Conservation (phyloP, 371 early-diverging fungal species). For the Circinella minor region DNA sequence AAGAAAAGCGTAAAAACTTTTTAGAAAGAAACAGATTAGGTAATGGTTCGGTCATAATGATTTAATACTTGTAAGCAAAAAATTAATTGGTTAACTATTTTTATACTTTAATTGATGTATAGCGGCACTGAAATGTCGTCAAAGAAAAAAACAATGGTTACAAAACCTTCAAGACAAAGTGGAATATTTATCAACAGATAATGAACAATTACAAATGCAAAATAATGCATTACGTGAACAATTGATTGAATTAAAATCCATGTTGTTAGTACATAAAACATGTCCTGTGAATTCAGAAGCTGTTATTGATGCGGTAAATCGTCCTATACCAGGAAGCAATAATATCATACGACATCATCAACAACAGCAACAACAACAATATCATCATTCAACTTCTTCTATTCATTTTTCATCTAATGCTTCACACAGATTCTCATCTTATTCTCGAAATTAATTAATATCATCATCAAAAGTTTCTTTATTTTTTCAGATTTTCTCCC, state of each 20-base stretch:
- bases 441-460: background rate
- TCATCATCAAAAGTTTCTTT: background rate
- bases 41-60: slow-evolving; percentile 13
- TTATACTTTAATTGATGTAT: slow-evolving; percentile 7
- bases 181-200: slow-evolving; percentile 55
- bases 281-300: slow-evolving; percentile 55
- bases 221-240: slow-evolving; percentile 55
- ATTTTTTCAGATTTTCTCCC: background rate
- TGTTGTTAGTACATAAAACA: slow-evolving; percentile 65
- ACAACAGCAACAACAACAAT: background rate
- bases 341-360: background rate
- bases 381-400: background rate
- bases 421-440: background rate
- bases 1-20: slow-evolving; percentile 78
- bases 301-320: slow-evolving; percentile 17
- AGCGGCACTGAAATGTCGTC: slow-evolving; percentile 74
- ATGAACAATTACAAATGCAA: slow-evolving; percentile 54
- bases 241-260: slow-evolving; percentile 56
- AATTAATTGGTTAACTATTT: background rate
- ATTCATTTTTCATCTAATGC: background rate
- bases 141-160: slow-evolving; percentile 72
- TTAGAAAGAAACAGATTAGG: slow-evolving; percentile 85
- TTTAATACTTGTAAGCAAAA: no score
- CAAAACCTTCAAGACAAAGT: slow-evolving; percentile 61
- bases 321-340: slow-evolving; percentile 11